phyloP scores from a whole-genome alignment of 2,329 filamentous ascomycete genomes.

The Corinectria fuckeliana region DNA sequence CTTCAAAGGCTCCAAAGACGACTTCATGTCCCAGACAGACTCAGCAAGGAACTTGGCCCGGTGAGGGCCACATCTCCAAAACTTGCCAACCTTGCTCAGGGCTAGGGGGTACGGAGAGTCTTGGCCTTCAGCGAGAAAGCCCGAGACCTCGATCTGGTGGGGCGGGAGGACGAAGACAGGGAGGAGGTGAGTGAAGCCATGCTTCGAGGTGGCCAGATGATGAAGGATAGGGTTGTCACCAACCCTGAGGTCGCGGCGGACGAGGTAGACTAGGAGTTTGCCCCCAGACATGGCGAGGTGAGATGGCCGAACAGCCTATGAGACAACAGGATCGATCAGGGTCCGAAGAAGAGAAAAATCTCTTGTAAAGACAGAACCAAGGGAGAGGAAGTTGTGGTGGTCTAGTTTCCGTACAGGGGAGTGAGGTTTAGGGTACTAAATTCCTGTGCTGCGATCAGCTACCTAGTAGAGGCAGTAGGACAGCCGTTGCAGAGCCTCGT shows the following conservation, averaged over 20 bases:
- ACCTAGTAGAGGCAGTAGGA: not conserved
- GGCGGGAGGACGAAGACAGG: conserved; percentile 74
- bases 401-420: not conserved
- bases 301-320: not conserved
- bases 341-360: not conserved
- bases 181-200: conserved; percentile 71
- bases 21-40: conserved; percentile 75
- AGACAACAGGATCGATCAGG: not conserved
- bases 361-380: not conserved
- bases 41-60: conserved; percentile 76
- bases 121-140: conserved; percentile 65
- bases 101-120: conserved; percentile 73
- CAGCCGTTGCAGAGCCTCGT: not conserved
- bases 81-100: conserved; percentile 66
- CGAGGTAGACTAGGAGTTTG: conserved; percentile 71
- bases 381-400: not conserved
- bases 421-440: not conserved
- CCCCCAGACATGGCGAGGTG: conserved; percentile 41
- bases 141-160: conserved; percentile 76
- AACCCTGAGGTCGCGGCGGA: conserved; percentile 75
- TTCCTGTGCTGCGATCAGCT: not conserved
- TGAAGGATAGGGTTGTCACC: conserved; percentile 78
- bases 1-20: conserved; percentile 61
- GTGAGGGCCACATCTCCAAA: conserved; percentile 77
- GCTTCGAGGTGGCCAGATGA: conserved; percentile 55